These are phyloP conservation scores for Hypocrella siamensis DNA, from an alignment of 2,329 filamentous ascomycete genomes.

Conservation along the genomic window DNA sequence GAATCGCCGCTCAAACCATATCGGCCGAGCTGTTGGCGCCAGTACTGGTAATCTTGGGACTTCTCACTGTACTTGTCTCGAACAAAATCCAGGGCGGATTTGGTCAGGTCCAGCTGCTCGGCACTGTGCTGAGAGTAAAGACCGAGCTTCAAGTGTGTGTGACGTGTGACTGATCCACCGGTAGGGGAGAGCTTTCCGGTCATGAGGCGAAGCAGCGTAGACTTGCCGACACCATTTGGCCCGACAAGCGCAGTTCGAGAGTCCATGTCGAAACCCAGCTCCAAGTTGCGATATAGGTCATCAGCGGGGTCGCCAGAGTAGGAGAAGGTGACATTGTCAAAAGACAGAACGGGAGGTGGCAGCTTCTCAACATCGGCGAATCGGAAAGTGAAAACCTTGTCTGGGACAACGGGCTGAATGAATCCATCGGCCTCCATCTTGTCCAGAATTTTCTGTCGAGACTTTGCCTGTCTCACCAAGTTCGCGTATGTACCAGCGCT, in stretches of 20 bases:
- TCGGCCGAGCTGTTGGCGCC: conserved; percentile 89
- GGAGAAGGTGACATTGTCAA: conserved; percentile 95
- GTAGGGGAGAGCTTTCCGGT: conserved; percentile 86
- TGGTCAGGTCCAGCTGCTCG: conserved; percentile 95
- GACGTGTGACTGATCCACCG: conserved; percentile 64
- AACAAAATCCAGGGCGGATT: conserved; percentile 94
- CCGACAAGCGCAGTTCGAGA: conserved; percentile 92
- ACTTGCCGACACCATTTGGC: conserved; percentile 98
- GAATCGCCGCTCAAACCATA: conserved; percentile 89
- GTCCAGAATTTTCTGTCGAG: conserved; percentile 97
- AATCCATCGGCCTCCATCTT: conserved; percentile 99
- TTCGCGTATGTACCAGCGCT: conserved; percentile 99
- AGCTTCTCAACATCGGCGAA: conserved; percentile 99
- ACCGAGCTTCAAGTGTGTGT: conserved; percentile 97
- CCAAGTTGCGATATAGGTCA: conserved; percentile 89
- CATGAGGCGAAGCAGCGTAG: conserved; percentile 89
- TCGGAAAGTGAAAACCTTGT: conserved; percentile 90
- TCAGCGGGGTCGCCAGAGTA: conserved; percentile 84
- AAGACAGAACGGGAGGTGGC: conserved; percentile 89
- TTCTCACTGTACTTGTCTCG: conserved; percentile 83
- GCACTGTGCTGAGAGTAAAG: conserved; percentile 98
- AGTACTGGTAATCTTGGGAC: conserved; percentile 97
- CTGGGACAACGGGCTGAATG: conserved; percentile 75
- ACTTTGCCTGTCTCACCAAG: conserved; percentile 96
- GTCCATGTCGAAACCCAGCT: conserved; percentile 99